Base-by-base conservation (phyloP, 306 rosid genomes). In the Sophora flavescens region DNA sequence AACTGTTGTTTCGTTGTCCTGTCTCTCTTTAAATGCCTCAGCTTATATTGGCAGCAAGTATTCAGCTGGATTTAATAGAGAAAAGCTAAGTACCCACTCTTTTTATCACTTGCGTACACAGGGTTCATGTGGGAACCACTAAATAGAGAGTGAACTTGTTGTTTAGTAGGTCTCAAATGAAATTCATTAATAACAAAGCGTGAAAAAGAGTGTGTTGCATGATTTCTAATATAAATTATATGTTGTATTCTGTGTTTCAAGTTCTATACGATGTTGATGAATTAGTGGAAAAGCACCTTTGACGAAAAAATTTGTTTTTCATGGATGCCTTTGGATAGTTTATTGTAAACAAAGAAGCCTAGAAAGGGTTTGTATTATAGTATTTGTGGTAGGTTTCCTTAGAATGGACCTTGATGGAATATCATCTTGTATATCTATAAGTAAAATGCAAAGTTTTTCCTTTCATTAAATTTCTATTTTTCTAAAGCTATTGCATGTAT, bases 361-460 rank as follows among this genome's bases (percentile, higher is more conserved):
- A 17, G 47, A n/a, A 32, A 38, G 7, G 68, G 59, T 58, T 28
- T 57, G 22, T 30, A 39, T 30, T 45, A 1, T 16, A 12, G 6
- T 15, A 28, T 59, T 53, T 56, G 12, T 6, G 35, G 13, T 11
- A 8, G 65, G 44, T 68, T 64, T 80, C 42, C 65, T 63, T 48
- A 17, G 36, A 36, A 15, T 56, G 22, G n/a, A 60, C 32, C 2
- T 48, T 32, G 44, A 57, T 30, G 66, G 35, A 22, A 38, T 38
- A 26, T 53, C 28, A 32, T 42, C 2, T 52, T 42, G 51, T n/a
- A n/a, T 11, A 47, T 54, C 4, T 44, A 4, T 65, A 45, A 28
- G 50, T 71, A 63, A 41, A 41, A 48, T 79, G 10, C 8, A 0
- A 10, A 53, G 0, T 50, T 60, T n/a, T 45, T 54, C 42, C 6